phyloP scores from a whole-genome alignment of 2,329 filamentous ascomycete species.

The Penicillium sp. region DNA sequence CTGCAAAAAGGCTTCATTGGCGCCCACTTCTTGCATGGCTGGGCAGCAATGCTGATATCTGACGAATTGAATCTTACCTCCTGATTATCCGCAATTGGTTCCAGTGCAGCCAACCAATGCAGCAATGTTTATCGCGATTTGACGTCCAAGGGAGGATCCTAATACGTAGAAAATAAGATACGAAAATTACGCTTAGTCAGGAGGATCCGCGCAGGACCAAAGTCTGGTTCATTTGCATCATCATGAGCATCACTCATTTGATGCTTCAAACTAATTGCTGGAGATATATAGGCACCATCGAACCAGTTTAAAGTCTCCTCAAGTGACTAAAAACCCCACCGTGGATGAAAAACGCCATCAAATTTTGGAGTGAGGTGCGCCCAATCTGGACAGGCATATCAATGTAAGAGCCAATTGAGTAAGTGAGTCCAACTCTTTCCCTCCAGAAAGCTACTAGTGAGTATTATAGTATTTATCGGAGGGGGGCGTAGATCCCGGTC shows the following conservation, averaged over 20 bases:
- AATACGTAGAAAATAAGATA: constrained; percentile 8
- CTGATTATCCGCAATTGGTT: neutral
- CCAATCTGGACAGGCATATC: neutral
- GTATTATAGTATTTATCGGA: neutral
- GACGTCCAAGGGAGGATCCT: neutral
- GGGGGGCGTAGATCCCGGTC: neutral
- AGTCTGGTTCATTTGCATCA: constrained; percentile 28
- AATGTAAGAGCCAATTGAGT: neutral
- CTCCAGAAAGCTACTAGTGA: neutral
- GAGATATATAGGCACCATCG: neutral
- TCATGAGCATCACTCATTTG: constrained; percentile 27
- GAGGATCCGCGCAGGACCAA: constrained; percentile 12
- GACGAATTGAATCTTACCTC: neutral
- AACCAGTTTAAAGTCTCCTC: neutral
- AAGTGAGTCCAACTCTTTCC: neutral
- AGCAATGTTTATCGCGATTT: neutral
- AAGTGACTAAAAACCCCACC: neutral
- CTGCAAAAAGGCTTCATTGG: neutral
- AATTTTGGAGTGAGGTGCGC: neutral
- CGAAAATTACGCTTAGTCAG: constrained; percentile 24
- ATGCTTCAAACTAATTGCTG: neutral
- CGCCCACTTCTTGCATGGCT: neutral
- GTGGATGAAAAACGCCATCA: neutral
- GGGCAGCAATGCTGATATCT: neutral
- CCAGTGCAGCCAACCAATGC: neutral